These are phyloP conservation scores for Cladosporium sp. DNA, from an alignment of 2,329 filamentous ascomycete species.

Conservation along the genomic window DNA sequence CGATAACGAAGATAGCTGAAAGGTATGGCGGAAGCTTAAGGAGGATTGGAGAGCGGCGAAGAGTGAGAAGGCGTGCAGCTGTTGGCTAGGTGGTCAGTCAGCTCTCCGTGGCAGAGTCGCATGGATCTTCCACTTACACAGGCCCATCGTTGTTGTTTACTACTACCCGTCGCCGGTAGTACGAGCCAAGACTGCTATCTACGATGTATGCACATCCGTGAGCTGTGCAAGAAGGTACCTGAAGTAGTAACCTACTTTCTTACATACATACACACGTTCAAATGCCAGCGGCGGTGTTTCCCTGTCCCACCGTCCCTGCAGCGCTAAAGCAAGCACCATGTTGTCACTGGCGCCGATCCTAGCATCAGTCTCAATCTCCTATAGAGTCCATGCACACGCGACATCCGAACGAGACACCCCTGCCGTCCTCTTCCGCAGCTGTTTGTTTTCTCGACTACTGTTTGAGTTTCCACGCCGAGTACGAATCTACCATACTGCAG, in stretches of 20 bases:
- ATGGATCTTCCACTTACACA: conserved; percentile 26
- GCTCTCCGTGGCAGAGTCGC: conserved; percentile 15
- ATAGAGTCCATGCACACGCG: conserved; percentile 13
- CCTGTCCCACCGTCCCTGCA: conserved; percentile 16
- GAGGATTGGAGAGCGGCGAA: conserved; percentile 78
- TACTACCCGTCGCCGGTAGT: conserved; percentile 2
- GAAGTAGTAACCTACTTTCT: not conserved
- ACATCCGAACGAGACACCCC: not conserved
- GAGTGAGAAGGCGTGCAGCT: conserved; percentile 59
- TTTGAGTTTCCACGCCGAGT: not conserved
- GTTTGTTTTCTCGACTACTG: conserved; percentile 2
- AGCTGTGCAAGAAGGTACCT: not conserved
- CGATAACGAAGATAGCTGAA: conserved; percentile 77
- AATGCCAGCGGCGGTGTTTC: not conserved
- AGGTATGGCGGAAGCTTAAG: conserved; percentile 84
- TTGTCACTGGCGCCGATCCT: conserved; percentile 7
- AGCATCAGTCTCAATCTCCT: conserved; percentile 11
- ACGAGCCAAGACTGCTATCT: not conserved
- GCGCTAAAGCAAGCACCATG: conserved; percentile 8
- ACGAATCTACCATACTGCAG: not conserved
- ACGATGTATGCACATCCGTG: not conserved
- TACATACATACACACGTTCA: not conserved
- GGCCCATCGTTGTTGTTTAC: conserved; percentile 27
- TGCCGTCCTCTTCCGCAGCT: not conserved
- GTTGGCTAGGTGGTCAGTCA: conserved; percentile 22